phyloP scores from a whole-genome alignment of 2,329 filamentous ascomycete species.

The Monosporascus sp. region DNA sequence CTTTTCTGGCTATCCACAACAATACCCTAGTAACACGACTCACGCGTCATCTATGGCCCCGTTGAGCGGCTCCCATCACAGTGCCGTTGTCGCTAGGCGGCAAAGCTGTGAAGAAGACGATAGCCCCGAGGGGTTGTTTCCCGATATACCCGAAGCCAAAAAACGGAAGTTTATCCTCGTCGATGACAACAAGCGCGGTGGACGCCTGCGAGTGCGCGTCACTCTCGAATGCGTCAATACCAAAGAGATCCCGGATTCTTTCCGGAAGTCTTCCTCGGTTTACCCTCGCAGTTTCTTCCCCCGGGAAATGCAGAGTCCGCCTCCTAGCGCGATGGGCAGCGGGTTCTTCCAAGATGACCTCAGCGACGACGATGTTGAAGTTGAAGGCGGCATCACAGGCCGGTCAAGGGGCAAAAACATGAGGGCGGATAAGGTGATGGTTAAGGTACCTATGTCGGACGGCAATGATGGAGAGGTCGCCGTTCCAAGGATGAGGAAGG shows the following conservation, averaged over 20 bases:
- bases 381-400: conserved; percentile 39
- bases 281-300: conserved; percentile 90
- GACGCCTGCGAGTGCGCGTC: conserved; percentile 80
- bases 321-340: conserved; percentile 68
- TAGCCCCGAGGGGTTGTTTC: conserved; percentile 69
- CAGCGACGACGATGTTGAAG: conserved; percentile 52
- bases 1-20: conserved; percentile 29
- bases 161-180: conserved; percentile 96
- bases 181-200: conserved; percentile 78
- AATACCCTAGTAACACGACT: conserved; percentile 32
- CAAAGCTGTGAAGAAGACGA: conserved; percentile 39
- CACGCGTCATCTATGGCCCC: conserved; percentile 33
- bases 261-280: conserved; percentile 83
- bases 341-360: conserved; percentile 67
- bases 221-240: conserved; percentile 92
- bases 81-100: conserved; percentile 26
- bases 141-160: conserved; percentile 82
- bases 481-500: conserved; percentile 68
- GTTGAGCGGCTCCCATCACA: conserved; percentile 31
- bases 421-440: conserved; percentile 34
- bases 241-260: conserved; percentile 92
- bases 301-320: conserved; percentile 84
- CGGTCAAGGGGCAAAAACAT: conserved; percentile 30
- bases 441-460: conserved; percentile 62
- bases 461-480: conserved; percentile 68